Percentiles rank a stretch among this genome's conserved stretches.
Conservation (phyloP, 257 asterid genomes). For the Coffea canephora region DNA sequence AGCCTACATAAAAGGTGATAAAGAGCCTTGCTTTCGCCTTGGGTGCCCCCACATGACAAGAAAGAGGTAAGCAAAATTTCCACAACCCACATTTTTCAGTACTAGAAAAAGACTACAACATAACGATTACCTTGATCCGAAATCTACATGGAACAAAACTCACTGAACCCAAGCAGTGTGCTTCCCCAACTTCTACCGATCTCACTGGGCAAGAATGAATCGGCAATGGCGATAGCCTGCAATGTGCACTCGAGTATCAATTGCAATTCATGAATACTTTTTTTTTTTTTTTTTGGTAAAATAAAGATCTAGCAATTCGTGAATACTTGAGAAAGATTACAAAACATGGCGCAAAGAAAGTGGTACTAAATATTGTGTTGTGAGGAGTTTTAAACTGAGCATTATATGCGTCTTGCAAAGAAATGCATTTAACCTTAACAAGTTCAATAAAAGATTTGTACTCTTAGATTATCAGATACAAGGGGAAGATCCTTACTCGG, state of each 20-base stretch:
- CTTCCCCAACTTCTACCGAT: not conserved
- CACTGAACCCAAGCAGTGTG: not conserved
- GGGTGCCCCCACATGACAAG: not conserved
- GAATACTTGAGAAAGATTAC: no score
- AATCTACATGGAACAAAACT: constrained; percentile 5
- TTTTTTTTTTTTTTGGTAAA: no score
- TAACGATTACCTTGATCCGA: not conserved
- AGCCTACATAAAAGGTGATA: not conserved
- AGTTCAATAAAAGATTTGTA: not conserved
- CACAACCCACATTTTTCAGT: not conserved
- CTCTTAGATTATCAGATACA: not conserved
- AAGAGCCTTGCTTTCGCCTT: not conserved
- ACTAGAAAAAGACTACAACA: not conserved
- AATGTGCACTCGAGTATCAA: constrained; percentile 2
- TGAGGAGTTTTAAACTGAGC: not conserved
- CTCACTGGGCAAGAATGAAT: constrained; percentile 45
- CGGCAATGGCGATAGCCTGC: constrained; percentile 85
- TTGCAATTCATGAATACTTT: not conserved
- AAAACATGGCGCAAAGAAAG: no score
- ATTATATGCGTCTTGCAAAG: not conserved
- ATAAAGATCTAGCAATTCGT: no score
- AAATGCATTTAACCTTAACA: not conserved
- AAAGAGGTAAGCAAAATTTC: not conserved
- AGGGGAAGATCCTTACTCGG: constrained; percentile 55
- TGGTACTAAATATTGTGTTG: no score